phyloP scores from a whole-genome alignment of 176 grass and related monocot genomes.

The Rhynchospora pubera region DNA sequence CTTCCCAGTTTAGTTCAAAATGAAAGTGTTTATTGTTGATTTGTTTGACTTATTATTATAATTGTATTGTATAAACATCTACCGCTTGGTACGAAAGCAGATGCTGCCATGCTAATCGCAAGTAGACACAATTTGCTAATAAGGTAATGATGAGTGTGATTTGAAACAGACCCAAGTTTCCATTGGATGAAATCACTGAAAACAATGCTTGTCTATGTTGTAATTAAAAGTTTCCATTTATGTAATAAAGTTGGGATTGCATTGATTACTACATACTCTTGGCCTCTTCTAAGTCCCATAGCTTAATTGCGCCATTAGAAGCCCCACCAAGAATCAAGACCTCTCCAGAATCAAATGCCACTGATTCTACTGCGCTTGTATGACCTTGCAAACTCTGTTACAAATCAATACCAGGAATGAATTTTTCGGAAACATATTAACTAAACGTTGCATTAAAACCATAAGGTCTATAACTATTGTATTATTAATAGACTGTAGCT shows the following conservation, averaged over 20 bases:
- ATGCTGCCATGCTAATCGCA: not conserved
- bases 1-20: not conserved
- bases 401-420: not conserved
- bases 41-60: not conserved
- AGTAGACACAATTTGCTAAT: not conserved
- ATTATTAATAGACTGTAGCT: not conserved
- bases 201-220: not conserved
- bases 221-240: not conserved
- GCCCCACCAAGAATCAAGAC: conserved; percentile 87
- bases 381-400: conserved; percentile 75
- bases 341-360: conserved; percentile 87
- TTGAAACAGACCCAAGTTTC: conserved; percentile 1
- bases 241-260: not conserved
- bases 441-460: not conserved
- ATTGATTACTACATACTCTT: conserved; percentile 56
- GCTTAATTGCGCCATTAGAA: conserved; percentile 82
- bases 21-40: not conserved
- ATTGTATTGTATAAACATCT: not conserved
- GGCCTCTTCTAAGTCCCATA: conserved; percentile 94
- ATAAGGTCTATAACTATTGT: not conserved
- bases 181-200: not conserved
- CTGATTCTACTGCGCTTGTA: conserved; percentile 65
- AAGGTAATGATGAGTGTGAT: not conserved
- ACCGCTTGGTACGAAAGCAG: not conserved
- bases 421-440: not conserved